phyloP scores from a whole-genome alignment of 2,329 filamentous ascomycete species.

The Verticillium dahliae region DNA sequence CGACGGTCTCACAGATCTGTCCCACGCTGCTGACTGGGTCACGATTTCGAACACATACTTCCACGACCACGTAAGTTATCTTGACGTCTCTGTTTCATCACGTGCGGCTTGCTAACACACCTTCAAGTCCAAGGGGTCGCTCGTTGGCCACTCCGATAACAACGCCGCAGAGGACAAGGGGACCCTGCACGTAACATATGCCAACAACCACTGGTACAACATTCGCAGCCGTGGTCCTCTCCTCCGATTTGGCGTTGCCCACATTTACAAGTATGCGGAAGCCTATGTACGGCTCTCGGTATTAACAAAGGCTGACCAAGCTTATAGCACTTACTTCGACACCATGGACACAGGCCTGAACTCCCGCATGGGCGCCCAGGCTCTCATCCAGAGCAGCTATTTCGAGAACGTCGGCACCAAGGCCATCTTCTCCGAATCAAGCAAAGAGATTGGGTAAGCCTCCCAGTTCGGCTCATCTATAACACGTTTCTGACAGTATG shows the following conservation, averaged over 20 bases:
- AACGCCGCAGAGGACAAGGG: constrained; percentile 49
- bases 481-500: not conserved
- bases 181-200: constrained; percentile 52
- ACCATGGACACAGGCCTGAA: constrained; percentile 34
- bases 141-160: constrained; percentile 49
- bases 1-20: constrained; percentile 55
- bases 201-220: constrained; percentile 56
- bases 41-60: constrained; percentile 29
- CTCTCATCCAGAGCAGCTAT: constrained; percentile 44
- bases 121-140: constrained; percentile 40
- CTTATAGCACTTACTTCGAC: not conserved
- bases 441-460: constrained; percentile 17
- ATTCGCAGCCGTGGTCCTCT: constrained; percentile 54
- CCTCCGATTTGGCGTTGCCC: constrained; percentile 55
- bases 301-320: not conserved
- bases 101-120: not conserved
- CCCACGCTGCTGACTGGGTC: constrained; percentile 53
- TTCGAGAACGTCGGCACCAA: constrained; percentile 33
- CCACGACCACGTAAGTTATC: constrained; percentile 32
- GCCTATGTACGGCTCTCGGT: no score
- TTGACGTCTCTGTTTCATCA: not conserved
- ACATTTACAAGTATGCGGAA: constrained; percentile 34
- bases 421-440: constrained; percentile 15
- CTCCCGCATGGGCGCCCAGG: constrained; percentile 42
- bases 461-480: no score